Conservation (phyloP, 2,329 filamentous ascomycete genomes). For the Trichoderma simmonsii region DNA sequence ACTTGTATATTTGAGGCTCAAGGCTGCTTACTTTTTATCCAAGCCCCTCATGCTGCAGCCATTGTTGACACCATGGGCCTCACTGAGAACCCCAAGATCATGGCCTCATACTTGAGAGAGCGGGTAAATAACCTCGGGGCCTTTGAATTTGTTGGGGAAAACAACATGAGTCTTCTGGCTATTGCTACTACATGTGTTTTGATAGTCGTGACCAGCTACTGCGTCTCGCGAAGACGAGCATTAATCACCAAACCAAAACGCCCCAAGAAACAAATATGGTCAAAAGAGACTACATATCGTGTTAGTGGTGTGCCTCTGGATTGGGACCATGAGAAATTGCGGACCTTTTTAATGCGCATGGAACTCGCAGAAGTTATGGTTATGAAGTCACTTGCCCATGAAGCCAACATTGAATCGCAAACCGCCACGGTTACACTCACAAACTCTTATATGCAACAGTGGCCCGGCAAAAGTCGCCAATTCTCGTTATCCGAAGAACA, state of each 20-base stretch:
- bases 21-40: background rate
- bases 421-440: background rate
- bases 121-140: rapidly evolving
- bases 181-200: background rate
- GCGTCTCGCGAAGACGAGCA: background rate
- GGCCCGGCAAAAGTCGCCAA: background rate
- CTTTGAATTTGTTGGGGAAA: rapidly evolving
- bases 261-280: no score
- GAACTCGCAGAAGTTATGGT: conserved; percentile 9
- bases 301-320: background rate
- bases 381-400: background rate
- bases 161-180: background rate
- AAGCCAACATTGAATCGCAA: background rate
- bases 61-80: no score
- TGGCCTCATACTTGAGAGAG: background rate
- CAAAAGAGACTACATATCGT: background rate
- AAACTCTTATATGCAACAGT: background rate
- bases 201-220: background rate
- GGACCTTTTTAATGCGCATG: background rate
- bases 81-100: no score
- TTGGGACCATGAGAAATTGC: background rate
- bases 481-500: no score
- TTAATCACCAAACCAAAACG: background rate
- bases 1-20: background rate
- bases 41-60: no score